Base-by-base conservation (phyloP, 1,284 basidiomycete species). In the Tilletiaria anomala region DNA sequence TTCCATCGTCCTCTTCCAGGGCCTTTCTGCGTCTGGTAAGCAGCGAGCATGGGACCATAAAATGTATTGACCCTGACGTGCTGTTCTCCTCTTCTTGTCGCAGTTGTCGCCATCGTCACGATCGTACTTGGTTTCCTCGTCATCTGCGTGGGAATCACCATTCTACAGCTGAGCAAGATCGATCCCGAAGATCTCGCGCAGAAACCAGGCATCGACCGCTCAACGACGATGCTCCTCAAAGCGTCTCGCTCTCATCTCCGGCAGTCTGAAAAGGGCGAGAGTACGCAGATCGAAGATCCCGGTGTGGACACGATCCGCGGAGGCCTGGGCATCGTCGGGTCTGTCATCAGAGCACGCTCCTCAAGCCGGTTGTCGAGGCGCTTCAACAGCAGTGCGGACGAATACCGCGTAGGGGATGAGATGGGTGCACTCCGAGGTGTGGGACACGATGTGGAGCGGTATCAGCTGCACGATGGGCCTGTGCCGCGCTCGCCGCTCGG, bases 141-240 rank as follows among this genome's bases (percentile, higher is more conserved):
- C 50, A 88, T 87, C 48, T 68, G 69, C 57, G 70, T 84, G 14
- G 88, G 89, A 17, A 94, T 96, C 66, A 84, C 82, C 15, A 78
- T 97, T 48, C 78, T 97, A 6, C 91, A 97, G 69, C 80, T 97
- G 75, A 91, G 86, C 68, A 96, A 94, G 54, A 70, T 69, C 51
- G 61, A 67, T 45, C 59, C 65, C 1, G 46, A 56, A 16, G 54
- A 66, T 34, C 41, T 63, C 39, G 32, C 54, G 43, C 45, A 58
- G 35, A 55, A 59, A 44, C 50, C 51, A 2, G 58, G 58, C 10
- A 16, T 65, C 37, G 61, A 65, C 40, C 52, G 56, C 31, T 46
- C 50, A 24, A 58, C 63, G 6, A 61, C 59, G 14, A 39, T 66
- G 32, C 48, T 66, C 17, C 48, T 66, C 37, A 51, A 56, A 10